These are phyloP conservation scores for Naematelia encephala DNA, from an alignment of 768 basidiomycete genomes.

Conservation along the genomic window DNA sequence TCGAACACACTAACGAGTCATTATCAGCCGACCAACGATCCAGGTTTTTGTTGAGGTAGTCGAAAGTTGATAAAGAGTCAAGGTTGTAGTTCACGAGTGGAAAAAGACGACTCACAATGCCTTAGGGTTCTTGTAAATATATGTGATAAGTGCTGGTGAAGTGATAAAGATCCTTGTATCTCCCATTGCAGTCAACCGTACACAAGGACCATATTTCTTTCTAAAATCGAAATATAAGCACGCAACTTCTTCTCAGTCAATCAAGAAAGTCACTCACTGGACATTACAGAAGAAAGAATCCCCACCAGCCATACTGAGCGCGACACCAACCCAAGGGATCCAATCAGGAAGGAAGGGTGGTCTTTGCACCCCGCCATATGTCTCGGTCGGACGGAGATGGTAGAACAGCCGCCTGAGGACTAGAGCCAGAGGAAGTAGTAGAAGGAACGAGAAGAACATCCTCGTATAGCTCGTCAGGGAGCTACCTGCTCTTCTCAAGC, in stretches of 20 bases:
- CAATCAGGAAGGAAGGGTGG: slow-evolving; percentile 21
- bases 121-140: slow-evolving; percentile 28
- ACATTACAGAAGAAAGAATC: slow-evolving; percentile 20
- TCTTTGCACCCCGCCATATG: too few relatives aligned
- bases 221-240: not conserved
- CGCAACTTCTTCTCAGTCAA: not conserved
- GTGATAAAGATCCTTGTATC: slow-evolving; percentile 16
- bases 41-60: slow-evolving; percentile 12
- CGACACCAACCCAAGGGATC: slow-evolving; percentile 27
- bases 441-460: too few relatives aligned
- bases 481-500: too few relatives aligned
- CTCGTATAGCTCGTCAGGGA: too few relatives aligned
- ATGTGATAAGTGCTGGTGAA: slow-evolving; percentile 16
- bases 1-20: not conserved
- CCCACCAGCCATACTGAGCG: slow-evolving; percentile 17
- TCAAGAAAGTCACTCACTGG: not conserved
- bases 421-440: too few relatives aligned
- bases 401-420: too few relatives aligned
- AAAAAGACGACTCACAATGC: slow-evolving; percentile 17
- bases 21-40: slow-evolving; percentile 13
- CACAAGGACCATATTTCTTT: slow-evolving; percentile 16
- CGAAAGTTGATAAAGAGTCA: slow-evolving; percentile 14
- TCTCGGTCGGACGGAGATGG: too few relatives aligned
- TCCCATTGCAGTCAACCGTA: slow-evolving; percentile 18
- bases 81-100: not conserved